These are phyloP conservation scores for Trichoderma sp. DNA, from an alignment of 2,329 filamentous ascomycete species.

Conservation along the genomic window DNA sequence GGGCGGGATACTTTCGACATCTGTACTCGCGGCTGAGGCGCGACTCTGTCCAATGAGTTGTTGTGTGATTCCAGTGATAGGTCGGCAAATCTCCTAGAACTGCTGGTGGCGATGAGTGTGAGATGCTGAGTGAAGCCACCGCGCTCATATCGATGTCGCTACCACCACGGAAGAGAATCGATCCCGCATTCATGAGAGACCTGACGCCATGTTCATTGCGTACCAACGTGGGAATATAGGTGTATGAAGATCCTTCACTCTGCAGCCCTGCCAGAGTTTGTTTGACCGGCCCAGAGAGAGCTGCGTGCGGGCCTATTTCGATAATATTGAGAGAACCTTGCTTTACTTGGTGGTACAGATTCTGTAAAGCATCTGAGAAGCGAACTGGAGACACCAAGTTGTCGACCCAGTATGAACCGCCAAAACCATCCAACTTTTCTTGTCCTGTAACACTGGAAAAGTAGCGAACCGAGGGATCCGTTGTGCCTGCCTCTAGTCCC, in stretches of 20 bases:
- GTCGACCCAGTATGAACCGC: slow-evolving; percentile 22
- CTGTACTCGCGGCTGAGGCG: not conserved
- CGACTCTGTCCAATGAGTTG: slow-evolving; percentile 26
- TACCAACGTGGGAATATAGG: slow-evolving; percentile 1
- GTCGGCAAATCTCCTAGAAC: not conserved
- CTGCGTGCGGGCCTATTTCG: slow-evolving; percentile 10
- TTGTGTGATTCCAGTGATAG: not conserved
- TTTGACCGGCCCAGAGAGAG: not conserved
- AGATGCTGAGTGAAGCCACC: not conserved
- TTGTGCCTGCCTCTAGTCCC: not conserved
- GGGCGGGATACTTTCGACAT: not conserved
- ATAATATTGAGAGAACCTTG: not conserved
- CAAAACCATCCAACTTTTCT: slow-evolving; percentile 12
- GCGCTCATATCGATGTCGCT: not conserved
- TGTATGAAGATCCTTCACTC: not conserved
- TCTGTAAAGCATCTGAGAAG: slow-evolving; percentile 27
- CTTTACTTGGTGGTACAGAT: not conserved
- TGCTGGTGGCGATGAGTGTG: slow-evolving; percentile 18
- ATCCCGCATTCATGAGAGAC: not conserved
- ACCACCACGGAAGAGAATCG: not conserved
- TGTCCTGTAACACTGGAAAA: not conserved
- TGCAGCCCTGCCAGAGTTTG: not conserved
- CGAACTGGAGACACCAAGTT: slow-evolving; percentile 25
- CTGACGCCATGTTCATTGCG: not conserved
- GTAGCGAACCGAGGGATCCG: not conserved